Base-by-base conservation (phyloP, 164 flowering plant genomes). In the Tetracentron sinense region DNA sequence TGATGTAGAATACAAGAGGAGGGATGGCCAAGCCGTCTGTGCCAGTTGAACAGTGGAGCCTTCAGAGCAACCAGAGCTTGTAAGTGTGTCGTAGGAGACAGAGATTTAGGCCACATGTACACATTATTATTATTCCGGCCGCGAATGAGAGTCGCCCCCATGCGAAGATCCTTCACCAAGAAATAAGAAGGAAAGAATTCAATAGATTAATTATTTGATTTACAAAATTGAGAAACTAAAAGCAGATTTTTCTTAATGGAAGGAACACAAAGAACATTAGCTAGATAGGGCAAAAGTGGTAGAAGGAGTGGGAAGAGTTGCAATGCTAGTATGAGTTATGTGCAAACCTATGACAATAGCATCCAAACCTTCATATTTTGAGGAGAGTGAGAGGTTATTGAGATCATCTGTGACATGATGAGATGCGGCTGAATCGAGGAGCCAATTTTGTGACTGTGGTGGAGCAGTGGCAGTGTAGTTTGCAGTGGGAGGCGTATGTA, bases 91-190 rank as follows among this genome's bases (percentile, higher is more conserved):
- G 56, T 14, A 30, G 59, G 16, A 26, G 35, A 26, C 27, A 46
- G 33, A 35, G 30, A 27, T 30, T 20, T 31, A 47, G 62, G 42
- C 50, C 50, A 31, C 19, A 0, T 21, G 21, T 56, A 47, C 14
- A 35, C 22, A 47, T 21, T 56, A 44, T 42, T 15, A 6, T 56
- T 15, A 57, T 20, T 21, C 33, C 19, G 16, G 2, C 56, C 55
- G 23, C 27, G 30, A 14, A 56, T 8, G 17, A 55, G 59, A 42
- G 53, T 26, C 26, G 60, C 54, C 54, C 57, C 44, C 60, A 61
- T 64, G 54, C 58, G n/a, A 12, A 53, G 58, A 38, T 64, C 67
- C 19, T 42, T 64, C n/a, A 42, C 67, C 25, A 35, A 10, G 55
- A 54, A 64, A 27, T 22, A 14, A 25, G 50, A 0, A 19, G 67